Base-by-base conservation (phyloP, 1,139 yeast species). In the Meyerozyma sp. region DNA sequence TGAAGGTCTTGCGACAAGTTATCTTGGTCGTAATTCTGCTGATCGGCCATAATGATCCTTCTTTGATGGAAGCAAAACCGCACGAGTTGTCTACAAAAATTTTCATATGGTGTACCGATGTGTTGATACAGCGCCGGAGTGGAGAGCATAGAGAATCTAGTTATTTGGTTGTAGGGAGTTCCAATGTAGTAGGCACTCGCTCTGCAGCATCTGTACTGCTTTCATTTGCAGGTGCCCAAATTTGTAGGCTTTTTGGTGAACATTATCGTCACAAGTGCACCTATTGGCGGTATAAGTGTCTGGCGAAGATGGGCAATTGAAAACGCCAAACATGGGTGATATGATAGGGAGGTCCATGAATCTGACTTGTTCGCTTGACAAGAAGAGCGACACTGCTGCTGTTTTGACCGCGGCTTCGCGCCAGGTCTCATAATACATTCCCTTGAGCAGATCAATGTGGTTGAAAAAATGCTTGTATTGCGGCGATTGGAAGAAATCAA, bases 1-100 rank as follows among this genome's bases (percentile, higher is more conserved):
- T 75, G 77, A 56, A 82, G 65, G 57, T 78, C 79, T 51, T 78
- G 72, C 43, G 79, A 65, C 68, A 82, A 66, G 47, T 80, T 71
- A 53, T 81, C 81, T 49, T 72, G 71, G 54, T 66, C 72, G 59
- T 66, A 65, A 32, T 40, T 36, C 44, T 61, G 62, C 46, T 62
- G 66, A 46, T 73, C 77, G 43, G 82, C 73, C 82, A 77, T 76
- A 39, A 29, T 57, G 27, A 29, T 40, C 23, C 32, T 32, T 28
- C 36, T 9, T 29, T 20, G 23, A 11, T 20, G 23, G 14, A 35
- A 20, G 14, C 27, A 21, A n/a, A 20, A 23, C 29, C 14, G 32
- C 30, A 18, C 29, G 13, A 27, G 29, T 27, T 27, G 13, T 37
- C 34, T 14, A 21, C 16, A 27, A 21, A 34, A 34, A 34, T 34